Evolutionary conservation across 2,329 filamentous ascomycete genomes (phyloP), one percentile per base, ranked within the genome.

Genomic region (Endothia cerciana): DNA sequence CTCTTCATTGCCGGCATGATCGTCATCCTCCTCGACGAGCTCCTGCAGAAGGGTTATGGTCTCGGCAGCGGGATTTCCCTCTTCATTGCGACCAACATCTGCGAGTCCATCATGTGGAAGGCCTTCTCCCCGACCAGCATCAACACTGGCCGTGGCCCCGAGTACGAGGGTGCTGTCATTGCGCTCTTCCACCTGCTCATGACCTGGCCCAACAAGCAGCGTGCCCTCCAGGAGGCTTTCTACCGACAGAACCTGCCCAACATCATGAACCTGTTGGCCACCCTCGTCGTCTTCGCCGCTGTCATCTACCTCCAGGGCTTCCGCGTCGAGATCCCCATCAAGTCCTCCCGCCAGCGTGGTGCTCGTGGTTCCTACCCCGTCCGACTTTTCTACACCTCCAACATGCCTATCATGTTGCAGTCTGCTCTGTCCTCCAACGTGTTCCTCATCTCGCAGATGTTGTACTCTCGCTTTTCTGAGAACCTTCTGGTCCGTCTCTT

Each of bases 391-490:
- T 99, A 99, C 85, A 99, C 95, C 78, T 97, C 94, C 80, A 99
- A 99, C 91, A 99, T 99, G 96, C 95, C 95, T 77, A 99, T 99
- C 83, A 99, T 99, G 95, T 87, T 99, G 79, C 96, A 99, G 85
- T 98, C 94, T 58, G 95, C 95, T 73, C 89, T 99, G 73, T 97
- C 93, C 72, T 97, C 94, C 86, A 99, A 99, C 87, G 89, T 99
- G 82, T 99, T 99, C 89, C 85, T 99, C 71, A 93, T 99, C 83
- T 95, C 91, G 78, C 95, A 99, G 86, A 98, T 98, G 94, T 89
- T 99, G 72, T 98, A 97, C 89, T 97, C 92, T 70, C 94, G 94
- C 80, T 98, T 99, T 87, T 95, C 93, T 57, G 95, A 99, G 84
- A 99, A 99, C 87, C 90, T 99, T 69, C 89, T 99, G 67, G 95